These are phyloP conservation scores for Vaccinium myrtillus DNA, from an alignment of 148 eudicot species.

Conservation along the genomic window DNA sequence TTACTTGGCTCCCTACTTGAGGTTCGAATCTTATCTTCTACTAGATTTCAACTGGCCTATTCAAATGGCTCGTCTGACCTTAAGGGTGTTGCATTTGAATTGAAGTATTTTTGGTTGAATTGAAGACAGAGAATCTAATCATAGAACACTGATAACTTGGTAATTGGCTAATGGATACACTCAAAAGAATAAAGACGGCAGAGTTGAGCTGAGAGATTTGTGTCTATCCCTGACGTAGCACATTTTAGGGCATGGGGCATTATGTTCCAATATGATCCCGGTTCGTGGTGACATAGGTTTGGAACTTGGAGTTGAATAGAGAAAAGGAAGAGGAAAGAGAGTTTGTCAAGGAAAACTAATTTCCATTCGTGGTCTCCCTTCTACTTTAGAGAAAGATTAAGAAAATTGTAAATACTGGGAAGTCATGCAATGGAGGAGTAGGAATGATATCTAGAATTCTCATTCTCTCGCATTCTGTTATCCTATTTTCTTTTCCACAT, in stretches of 20 bases:
- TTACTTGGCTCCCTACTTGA: conserved; percentile 88
- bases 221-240: background rate
- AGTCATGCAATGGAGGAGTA: background rate
- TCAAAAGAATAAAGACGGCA: background rate
- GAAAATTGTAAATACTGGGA: too few relatives aligned
- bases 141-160: background rate
- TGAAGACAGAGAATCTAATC: background rate
- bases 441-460: background rate
- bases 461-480: background rate
- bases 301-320: too few relatives aligned
- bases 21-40: conserved; percentile 31
- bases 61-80: background rate
- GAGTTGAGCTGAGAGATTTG: background rate
- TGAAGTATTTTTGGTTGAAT: background rate
- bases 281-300: too few relatives aligned
- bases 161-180: background rate
- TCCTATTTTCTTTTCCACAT: background rate
- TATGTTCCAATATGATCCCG: too few relatives aligned
- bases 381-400: too few relatives aligned
- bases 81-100: background rate
- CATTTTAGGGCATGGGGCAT: too few relatives aligned
- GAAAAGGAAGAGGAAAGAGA: too few relatives aligned
- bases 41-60: background rate
- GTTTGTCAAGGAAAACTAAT: too few relatives aligned
- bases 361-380: too few relatives aligned